phyloP scores from a whole-genome alignment of 2,329 filamentous ascomycete genomes.

The Aschersonia sp. region DNA sequence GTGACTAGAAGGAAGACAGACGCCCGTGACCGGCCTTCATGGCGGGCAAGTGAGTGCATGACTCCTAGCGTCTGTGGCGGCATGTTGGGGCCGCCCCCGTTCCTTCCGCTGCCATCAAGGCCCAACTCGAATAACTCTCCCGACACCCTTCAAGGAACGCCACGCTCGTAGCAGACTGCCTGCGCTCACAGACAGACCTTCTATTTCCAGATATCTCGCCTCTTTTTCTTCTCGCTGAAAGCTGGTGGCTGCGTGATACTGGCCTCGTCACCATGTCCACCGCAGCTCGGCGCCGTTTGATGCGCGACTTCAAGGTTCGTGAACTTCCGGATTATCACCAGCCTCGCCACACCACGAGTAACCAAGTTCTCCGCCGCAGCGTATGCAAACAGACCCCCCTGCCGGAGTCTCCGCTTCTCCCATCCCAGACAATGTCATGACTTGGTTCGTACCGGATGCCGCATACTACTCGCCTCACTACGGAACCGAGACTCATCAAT shows the following conservation, averaged over 20 bases:
- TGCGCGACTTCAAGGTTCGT: constrained; percentile 95
- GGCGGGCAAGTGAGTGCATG: no score
- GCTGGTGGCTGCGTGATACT: not conserved
- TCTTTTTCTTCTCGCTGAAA: not conserved
- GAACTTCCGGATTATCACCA: no score
- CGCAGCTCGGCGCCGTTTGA: constrained; percentile 83
- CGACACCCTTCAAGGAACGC: not conserved
- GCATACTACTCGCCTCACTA: not conserved
- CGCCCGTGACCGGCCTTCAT: no score
- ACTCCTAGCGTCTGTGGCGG: no score
- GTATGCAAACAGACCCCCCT: constrained; percentile 98
- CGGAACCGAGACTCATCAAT: not conserved
- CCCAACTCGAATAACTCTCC: no score
- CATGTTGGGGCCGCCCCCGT: no score
- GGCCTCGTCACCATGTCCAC: constrained; percentile 50
- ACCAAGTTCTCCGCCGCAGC: constrained; percentile 32
- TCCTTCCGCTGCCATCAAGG: no score
- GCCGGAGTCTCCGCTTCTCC: constrained; percentile 93
- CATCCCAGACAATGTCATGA: constrained; percentile 94
- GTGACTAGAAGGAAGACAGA: no score
- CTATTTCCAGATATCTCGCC: not conserved
- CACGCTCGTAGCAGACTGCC: not conserved
- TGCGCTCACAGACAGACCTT: not conserved
- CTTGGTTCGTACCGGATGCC: constrained; percentile 46
- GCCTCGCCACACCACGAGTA: no score